A percentile compares a stretch with the other conserved stretches of the same genome.
phyloP scores from a whole-genome alignment of 306 rosid species.

The Amphicarpaea edgeworthii region DNA sequence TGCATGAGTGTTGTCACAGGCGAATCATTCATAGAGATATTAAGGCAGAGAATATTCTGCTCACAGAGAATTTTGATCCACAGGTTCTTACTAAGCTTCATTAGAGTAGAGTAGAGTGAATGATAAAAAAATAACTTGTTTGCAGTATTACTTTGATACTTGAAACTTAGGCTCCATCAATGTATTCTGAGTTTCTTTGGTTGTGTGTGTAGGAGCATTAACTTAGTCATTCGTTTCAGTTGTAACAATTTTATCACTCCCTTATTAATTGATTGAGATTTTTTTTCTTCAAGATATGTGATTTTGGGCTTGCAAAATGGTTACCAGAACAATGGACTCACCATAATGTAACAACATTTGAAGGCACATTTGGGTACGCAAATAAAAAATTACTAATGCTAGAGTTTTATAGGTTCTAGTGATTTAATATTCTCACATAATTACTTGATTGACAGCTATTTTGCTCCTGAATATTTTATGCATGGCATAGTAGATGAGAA shows the following conservation, averaged over 20 bases:
- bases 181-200: background rate
- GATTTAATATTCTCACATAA: conserved; percentile 13
- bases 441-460: conserved; percentile 67
- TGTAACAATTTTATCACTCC: background rate
- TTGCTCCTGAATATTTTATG: conserved; percentile 97
- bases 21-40: conserved; percentile 96
- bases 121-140: background rate
- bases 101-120: background rate
- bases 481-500: conserved; percentile 96
- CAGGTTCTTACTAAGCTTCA: conserved; percentile 67
- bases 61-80: conserved; percentile 82
- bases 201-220: background rate
- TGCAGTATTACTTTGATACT: background rate
- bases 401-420: background rate
- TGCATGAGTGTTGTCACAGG: conserved; percentile 82
- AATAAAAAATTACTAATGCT: background rate
- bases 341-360: conserved; percentile 75
- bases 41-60: conserved; percentile 82
- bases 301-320: conserved; percentile 98
- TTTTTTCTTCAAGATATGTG: conserved; percentile 76
- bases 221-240: background rate
- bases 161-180: background rate
- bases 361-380: conserved; percentile 94
- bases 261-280: conserved; percentile 32
- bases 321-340: conserved; percentile 87